Conservation (phyloP, 768 basidiomycete species). For the Dacryopinax spathularia region DNA sequence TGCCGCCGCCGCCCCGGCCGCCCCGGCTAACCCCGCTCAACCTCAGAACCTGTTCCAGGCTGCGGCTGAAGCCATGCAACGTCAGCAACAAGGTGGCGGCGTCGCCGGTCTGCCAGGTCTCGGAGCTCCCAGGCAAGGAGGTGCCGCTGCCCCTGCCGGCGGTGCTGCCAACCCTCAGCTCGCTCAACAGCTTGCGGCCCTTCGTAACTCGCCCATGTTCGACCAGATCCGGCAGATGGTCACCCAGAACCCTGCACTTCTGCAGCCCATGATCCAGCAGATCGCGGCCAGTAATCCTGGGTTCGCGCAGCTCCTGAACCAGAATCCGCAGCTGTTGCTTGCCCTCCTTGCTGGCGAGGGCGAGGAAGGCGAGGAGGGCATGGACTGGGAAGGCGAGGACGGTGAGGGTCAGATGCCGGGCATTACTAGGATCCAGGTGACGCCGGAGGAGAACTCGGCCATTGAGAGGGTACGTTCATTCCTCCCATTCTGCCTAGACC, state of each 20-base stretch:
- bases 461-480: conserved; percentile 62
- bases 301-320: conserved; percentile 50
- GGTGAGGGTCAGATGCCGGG: conserved; percentile 23
- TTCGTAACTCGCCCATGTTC: conserved; percentile 52
- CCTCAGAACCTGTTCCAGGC: conserved; percentile 85
- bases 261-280: conserved; percentile 76
- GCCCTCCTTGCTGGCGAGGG: conserved; percentile 41
- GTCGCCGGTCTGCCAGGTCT: conserved; percentile 22
- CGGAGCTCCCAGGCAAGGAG: conserved; percentile 27
- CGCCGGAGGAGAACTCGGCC: conserved; percentile 73
- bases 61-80: conserved; percentile 54
- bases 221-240: conserved; percentile 60
- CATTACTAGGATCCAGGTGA: conserved; percentile 57
- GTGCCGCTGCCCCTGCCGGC: conserved; percentile 20
- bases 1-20: conserved; percentile 13
- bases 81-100: conserved; percentile 26
- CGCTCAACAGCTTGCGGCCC: conserved; percentile 28
- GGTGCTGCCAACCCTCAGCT: conserved; percentile 30
- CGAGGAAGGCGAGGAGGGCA: conserved; percentile 26
- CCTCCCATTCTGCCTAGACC: neutral
- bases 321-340: conserved; percentile 57
- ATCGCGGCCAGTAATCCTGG: conserved; percentile 59
- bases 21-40: conserved; percentile 7
- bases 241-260: conserved; percentile 55
- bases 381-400: conserved; percentile 27